Evolutionary conservation across 2,329 filamentous ascomycete genomes (phyloP).

Genomic region (Stagonosporopsis vannaccii): DNA sequence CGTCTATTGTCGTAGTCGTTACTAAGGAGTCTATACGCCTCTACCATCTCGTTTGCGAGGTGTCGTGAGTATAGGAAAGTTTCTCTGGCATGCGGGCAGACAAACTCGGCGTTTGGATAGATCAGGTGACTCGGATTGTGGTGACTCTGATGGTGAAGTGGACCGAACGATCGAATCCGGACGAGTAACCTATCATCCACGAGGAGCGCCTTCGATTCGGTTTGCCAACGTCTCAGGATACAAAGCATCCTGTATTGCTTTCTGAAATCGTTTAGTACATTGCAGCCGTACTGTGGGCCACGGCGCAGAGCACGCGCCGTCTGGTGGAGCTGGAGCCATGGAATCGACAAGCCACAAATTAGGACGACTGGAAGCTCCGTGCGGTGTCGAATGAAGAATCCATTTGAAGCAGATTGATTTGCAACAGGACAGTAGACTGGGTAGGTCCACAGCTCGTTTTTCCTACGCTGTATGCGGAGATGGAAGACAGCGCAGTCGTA

Average conservation of each 20-base stretch:
- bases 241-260: too few species aligned
- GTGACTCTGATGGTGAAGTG: neutral
- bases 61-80: neutral
- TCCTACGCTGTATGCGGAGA: neutral
- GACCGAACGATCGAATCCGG: neutral
- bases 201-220: neutral
- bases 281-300: neutral
- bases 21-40: neutral
- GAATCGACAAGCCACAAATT: neutral
- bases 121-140: neutral
- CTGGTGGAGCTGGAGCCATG: neutral
- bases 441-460: neutral
- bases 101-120: neutral
- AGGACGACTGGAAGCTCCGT: neutral
- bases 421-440: neutral
- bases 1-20: neutral
- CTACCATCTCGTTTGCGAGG: neutral
- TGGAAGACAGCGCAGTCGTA: neutral
- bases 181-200: neutral
- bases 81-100: neutral
- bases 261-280: neutral
- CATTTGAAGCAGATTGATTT: neutral
- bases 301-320: neutral
- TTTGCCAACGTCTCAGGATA: neutral
- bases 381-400: neutral